phyloP scores from a whole-genome alignment of 352 stramenopile genomes.

The Aphanomyces astaci region DNA sequence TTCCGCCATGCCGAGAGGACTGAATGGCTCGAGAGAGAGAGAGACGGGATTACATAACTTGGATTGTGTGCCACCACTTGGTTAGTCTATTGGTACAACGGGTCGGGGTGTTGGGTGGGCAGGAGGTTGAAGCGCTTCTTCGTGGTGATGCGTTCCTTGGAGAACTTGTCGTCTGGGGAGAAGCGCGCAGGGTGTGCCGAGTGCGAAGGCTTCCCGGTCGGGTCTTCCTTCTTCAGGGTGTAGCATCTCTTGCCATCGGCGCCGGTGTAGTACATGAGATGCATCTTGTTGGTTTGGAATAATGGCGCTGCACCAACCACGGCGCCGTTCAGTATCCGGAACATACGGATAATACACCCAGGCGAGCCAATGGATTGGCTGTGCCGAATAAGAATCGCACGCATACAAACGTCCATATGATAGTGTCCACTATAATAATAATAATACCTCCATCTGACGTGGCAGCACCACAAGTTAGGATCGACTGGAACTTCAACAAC shows the following conservation, averaged over 20 bases:
- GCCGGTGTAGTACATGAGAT: slow-evolving; percentile 99
- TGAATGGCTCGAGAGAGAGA: neutral
- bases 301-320: neutral
- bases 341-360: neutral
- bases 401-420: too few species aligned
- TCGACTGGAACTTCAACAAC: too few species aligned
- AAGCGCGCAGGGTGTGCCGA: slow-evolving; percentile 97
- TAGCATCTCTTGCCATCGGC: slow-evolving; percentile 96
- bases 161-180: slow-evolving; percentile 99
- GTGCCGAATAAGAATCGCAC: neutral
- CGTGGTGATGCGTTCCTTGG: slow-evolving; percentile 93
- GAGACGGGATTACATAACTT: neutral
- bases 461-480: neutral
- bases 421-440: too few species aligned
- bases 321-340: neutral
- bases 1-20: too few species aligned
- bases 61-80: neutral
- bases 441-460: too few species aligned
- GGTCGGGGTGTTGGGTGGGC: slow-evolving; percentile 89
- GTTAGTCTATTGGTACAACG: slow-evolving; percentile 63
- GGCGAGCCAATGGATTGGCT: neutral
- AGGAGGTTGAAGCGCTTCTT: slow-evolving; percentile 99
- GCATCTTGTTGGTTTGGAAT: slow-evolving; percentile 70
- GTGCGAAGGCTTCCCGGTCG: slow-evolving; percentile 88
- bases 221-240: slow-evolving; percentile 98